Base-by-base conservation (phyloP, 179 eudicot genomes). In the Carnegiea gigantea region DNA sequence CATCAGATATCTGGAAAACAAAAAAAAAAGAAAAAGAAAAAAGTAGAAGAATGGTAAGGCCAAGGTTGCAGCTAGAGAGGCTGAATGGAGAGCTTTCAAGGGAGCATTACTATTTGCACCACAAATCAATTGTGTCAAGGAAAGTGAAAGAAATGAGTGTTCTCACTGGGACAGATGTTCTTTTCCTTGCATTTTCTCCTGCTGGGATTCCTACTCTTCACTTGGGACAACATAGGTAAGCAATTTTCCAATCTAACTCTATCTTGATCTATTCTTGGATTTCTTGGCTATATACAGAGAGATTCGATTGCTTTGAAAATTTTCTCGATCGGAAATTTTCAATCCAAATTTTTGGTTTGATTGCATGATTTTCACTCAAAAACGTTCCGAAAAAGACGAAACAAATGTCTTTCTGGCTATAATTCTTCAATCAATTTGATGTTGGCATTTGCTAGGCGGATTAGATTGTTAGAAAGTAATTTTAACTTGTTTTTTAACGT, bases 181-280 rank as follows among this genome's bases (percentile, higher is more conserved):
- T 84, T 13, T 81, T 84, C 14, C 74, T 84, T 81, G 70, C 79
- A 44, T 81, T 84, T 77, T 84, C 86, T 77, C 86, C 86, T 24
- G 10, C 24, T 48, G 84, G 82, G 1, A 12, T 77, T 38, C 84
- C 84, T 33, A 62, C 70, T 64, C 54, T 84, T 64, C 80, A 77
- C 62, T 73, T 84, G 74, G 86, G 86, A 5, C 60, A 77, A 11
- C n/a, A 81, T 30, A 77, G 78, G 86, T 65, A 77, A 70, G 78
- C 70, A 33, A 40, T 51, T 70, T 71, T 40, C 44, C 44, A 3
- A 40, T 40, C 44, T 7, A 40, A 40, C 0, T 40, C 44, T n/a
- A n/a, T n/a, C n/a, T 40, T 40, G 44, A 40, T 40, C 6, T 40
- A 40, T 51, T 51, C 57, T 51, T 51, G 9, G 57, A 9, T 51